phyloP scores from a whole-genome alignment of 257 asterid species.

The Solanum tacnaense region DNA sequence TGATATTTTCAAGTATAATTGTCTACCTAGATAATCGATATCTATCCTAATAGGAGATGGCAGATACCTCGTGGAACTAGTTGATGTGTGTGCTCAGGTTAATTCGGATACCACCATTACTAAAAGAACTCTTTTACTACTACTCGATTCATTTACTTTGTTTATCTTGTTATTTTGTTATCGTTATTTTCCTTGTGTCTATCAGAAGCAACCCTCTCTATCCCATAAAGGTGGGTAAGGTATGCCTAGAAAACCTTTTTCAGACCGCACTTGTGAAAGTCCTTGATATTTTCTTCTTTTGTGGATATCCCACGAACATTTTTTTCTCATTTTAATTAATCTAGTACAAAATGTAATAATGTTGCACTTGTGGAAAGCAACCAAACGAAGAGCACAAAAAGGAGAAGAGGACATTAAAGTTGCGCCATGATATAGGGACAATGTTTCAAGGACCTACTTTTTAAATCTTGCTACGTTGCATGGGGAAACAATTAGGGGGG shows the following conservation, averaged over 20 bases:
- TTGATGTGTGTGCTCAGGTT: not conserved
- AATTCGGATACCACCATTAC: not conserved
- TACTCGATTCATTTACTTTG: not conserved
- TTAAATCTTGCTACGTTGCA: conserved; percentile 6
- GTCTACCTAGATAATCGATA: not conserved
- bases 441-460: conserved; percentile 7
- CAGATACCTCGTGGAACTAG: not conserved
- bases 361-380: conserved; percentile 18
- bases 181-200: not conserved
- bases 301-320: not conserved
- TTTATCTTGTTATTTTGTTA: not conserved
- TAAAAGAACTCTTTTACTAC: not conserved
- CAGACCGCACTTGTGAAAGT: not conserved
- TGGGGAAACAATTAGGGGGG: conserved; percentile 9
- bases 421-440: conserved; percentile 24
- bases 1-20: not conserved
- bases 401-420: conserved; percentile 7
- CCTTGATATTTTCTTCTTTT: not conserved
- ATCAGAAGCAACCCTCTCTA: not conserved
- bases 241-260: not conserved
- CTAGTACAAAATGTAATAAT: not conserved
- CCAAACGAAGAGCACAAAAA: conserved; percentile 27
- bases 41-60: not conserved
- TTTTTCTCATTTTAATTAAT: not conserved
- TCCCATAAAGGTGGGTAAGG: not conserved